Evolutionary conservation across 2,329 filamentous ascomycete species (phyloP).

Genomic region (Pseudocercospora fijiensis): DNA sequence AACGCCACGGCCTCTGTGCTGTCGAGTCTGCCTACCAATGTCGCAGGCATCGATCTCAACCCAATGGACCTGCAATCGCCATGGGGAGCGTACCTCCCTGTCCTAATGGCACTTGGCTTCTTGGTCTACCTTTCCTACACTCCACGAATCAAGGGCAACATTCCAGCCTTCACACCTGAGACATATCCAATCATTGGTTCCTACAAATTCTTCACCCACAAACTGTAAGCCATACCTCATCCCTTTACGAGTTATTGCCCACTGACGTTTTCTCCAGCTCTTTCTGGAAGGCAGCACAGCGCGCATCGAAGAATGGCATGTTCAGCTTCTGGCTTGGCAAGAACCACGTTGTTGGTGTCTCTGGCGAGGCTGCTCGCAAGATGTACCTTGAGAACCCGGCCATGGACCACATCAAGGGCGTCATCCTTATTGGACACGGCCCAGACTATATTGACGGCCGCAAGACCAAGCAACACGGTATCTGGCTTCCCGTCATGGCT

Average conservation of each 20-base stretch:
- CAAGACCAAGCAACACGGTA: slow-evolving; percentile 7
- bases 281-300: slow-evolving; percentile 11
- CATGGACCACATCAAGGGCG: slow-evolving; percentile 13
- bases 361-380: slow-evolving; percentile 17
- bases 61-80: slow-evolving; percentile 2
- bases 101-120: slow-evolving; percentile 1
- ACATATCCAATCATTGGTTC: slow-evolving; percentile 17
- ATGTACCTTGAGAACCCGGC: slow-evolving; percentile 17
- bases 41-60: slow-evolving; percentile 2
- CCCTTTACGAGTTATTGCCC: background rate
- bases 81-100: slow-evolving; percentile 2
- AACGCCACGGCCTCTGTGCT: slow-evolving; percentile 1
- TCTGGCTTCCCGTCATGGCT: slow-evolving; percentile 5
- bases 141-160: slow-evolving; percentile 9
- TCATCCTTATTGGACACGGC: slow-evolving; percentile 17
- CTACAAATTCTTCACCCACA: slow-evolving; percentile 7
- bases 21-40: background rate
- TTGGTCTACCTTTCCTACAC: slow-evolving; percentile 1
- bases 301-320: slow-evolving; percentile 16
- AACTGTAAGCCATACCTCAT: background rate
- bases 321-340: slow-evolving; percentile 23
- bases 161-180: slow-evolving; percentile 15
- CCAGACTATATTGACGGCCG: slow-evolving; percentile 14
- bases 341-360: slow-evolving; percentile 18
- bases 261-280: background rate